Evolutionary conservation across 352 stramenopile genomes (phyloP).

Genomic region (Globisporangium carolinianum): DNA sequence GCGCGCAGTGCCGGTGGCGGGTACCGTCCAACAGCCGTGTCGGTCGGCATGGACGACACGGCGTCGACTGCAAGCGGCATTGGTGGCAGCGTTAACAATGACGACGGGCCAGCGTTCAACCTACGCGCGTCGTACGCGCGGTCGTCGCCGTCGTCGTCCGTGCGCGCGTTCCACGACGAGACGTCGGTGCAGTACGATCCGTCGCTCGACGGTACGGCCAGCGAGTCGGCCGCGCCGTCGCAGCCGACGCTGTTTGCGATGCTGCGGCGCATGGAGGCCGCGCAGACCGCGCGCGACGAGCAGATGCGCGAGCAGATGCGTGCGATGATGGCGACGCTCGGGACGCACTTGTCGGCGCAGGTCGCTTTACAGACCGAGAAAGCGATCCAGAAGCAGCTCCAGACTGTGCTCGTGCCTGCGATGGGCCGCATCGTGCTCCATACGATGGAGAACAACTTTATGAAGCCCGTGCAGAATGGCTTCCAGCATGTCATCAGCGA

Average conservation of each 20-base stretch:
- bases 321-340: slow-evolving; percentile 46
- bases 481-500: slow-evolving; percentile 75
- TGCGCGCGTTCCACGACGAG: slow-evolving; percentile 75
- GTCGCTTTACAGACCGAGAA: slow-evolving; percentile 71
- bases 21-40: slow-evolving; percentile 1
- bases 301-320: slow-evolving; percentile 66
- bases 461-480: slow-evolving; percentile 76
- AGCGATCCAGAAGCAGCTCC: slow-evolving; percentile 77
- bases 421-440: slow-evolving; percentile 84
- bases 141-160: slow-evolving; percentile 73
- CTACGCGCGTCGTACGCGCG: slow-evolving; percentile 52
- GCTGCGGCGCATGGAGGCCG: slow-evolving; percentile 66
- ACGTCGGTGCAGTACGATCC: slow-evolving; percentile 58
- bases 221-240: slow-evolving; percentile 26
- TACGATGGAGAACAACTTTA: slow-evolving; percentile 87
- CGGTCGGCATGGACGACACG: slow-evolving; percentile 31
- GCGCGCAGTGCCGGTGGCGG: slow-evolving; percentile 13
- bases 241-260: slow-evolving; percentile 49
- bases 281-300: slow-evolving; percentile 61
- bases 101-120: slow-evolving; percentile 34
- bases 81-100: slow-evolving; percentile 12
- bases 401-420: slow-evolving; percentile 71
- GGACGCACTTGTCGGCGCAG: slow-evolving; percentile 49
- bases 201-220: slow-evolving; percentile 60
- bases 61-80: slow-evolving; percentile 39